Conservation (phyloP, 1,284 basidiomycete genomes). For the Leccinum pachyderme region DNA sequence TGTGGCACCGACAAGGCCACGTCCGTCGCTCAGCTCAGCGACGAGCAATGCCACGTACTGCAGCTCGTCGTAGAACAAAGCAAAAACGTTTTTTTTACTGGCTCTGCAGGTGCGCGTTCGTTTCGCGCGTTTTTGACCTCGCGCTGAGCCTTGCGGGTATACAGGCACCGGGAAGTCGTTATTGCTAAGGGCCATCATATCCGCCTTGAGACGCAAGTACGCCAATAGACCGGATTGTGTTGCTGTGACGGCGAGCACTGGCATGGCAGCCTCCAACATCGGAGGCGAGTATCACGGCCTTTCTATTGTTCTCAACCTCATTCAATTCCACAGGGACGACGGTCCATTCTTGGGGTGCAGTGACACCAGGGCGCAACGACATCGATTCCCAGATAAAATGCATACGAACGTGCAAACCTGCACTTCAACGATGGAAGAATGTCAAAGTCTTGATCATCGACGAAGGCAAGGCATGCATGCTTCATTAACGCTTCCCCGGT, state of each 20-base stretch:
- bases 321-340: slow-evolving; percentile 44
- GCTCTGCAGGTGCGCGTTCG: slow-evolving; percentile 44
- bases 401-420: slow-evolving; percentile 54
- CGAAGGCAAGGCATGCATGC: slow-evolving; percentile 51
- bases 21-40: slow-evolving; percentile 40
- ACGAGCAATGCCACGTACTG: slow-evolving; percentile 43
- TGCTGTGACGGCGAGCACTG: slow-evolving; percentile 69
- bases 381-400: slow-evolving; percentile 57
- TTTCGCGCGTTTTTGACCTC: neutral
- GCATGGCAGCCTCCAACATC: slow-evolving; percentile 80
- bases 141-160: neutral
- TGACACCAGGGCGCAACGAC: slow-evolving; percentile 61
- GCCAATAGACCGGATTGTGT: slow-evolving; percentile 54
- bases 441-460: slow-evolving; percentile 80
- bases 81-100: slow-evolving; percentile 52
- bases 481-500: neutral
- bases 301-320: neutral
- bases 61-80: slow-evolving; percentile 47
- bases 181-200: slow-evolving; percentile 72
- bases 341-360: slow-evolving; percentile 79
- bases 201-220: slow-evolving; percentile 66
- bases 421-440: slow-evolving; percentile 57
- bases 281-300: slow-evolving; percentile 48
- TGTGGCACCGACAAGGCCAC: slow-evolving; percentile 33
- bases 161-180: slow-evolving; percentile 81